A percentile compares a stretch with the other conserved stretches of the same genome.
These are phyloP conservation scores for Globisporangium sylvaticum DNA, from an alignment of 352 stramenopile species.

Conservation along the genomic window DNA sequence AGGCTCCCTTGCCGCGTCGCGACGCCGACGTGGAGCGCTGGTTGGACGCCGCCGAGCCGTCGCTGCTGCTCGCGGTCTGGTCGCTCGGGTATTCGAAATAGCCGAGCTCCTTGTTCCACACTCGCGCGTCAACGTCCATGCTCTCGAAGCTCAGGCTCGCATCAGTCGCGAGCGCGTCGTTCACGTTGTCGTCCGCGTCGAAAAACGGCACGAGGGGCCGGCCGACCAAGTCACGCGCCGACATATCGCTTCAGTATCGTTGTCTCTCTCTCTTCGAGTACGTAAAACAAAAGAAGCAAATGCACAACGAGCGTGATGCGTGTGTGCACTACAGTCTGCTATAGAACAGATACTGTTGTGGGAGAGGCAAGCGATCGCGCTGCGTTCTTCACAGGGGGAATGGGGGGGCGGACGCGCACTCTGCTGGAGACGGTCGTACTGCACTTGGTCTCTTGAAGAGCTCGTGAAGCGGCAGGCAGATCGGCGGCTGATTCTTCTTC, in stretches of 20 bases:
- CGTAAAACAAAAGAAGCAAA: neutral
- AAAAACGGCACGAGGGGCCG: slow-evolving; percentile 77
- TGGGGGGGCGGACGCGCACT: neutral
- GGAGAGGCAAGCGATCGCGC: neutral
- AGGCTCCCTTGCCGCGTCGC: slow-evolving; percentile 3
- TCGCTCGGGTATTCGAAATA: slow-evolving; percentile 82
- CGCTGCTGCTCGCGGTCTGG: slow-evolving; percentile 16
- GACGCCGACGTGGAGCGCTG: slow-evolving; percentile 5
- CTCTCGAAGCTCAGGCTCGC: slow-evolving; percentile 37
- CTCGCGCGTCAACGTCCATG: slow-evolving; percentile 76
- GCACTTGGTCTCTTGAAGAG: neutral
- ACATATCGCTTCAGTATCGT: slow-evolving; percentile 6
- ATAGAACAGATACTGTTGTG: too few species aligned
- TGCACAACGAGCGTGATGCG: neutral
- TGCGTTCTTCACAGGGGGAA: neutral
- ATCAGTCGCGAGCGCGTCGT: slow-evolving; percentile 45
- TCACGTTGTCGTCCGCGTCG: slow-evolving; percentile 71
- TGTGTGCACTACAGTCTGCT: neutral
- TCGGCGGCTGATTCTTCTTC: neutral
- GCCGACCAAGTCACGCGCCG: slow-evolving; percentile 34
- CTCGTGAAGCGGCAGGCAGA: neutral
- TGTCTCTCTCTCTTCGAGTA: neutral
- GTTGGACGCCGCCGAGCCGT: slow-evolving; percentile 2
- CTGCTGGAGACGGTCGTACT: neutral
- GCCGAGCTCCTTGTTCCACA: slow-evolving; percentile 78